Evolutionary conservation across 495 filamentous ascomycete species (phyloP).

Genomic region (Aspergillus sclerotioniger): DNA sequence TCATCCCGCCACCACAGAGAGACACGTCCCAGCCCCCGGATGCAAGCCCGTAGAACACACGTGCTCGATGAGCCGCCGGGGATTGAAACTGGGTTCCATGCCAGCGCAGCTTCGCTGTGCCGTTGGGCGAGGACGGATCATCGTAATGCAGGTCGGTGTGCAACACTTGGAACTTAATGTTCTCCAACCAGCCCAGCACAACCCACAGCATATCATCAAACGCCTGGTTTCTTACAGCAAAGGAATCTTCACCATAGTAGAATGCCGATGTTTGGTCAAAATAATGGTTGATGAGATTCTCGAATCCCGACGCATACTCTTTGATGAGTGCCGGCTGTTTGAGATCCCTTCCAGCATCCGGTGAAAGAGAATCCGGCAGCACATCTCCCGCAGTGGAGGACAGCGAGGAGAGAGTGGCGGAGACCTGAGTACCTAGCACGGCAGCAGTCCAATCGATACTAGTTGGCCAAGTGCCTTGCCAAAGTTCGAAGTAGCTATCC

Average conservation of each 20-base stretch:
- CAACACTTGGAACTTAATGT: conserved; percentile 67
- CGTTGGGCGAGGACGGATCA: conserved; percentile 11
- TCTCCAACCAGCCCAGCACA: conserved; percentile 87
- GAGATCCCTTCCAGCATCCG: conserved; percentile 26
- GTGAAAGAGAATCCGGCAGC: conserved; percentile 15
- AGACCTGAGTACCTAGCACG: conserved; percentile 78
- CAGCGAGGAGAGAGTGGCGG: conserved; percentile 63
- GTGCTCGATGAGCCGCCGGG: conserved; percentile 79
- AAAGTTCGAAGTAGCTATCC: conserved; percentile 68
- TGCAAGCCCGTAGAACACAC: conserved; percentile 87
- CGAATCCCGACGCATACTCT: conserved; percentile 45
- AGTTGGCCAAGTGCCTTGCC: conserved; percentile 79
- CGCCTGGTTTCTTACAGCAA: conserved; percentile 73
- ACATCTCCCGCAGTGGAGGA: conserved; percentile 39
- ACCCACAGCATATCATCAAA: conserved; percentile 99
- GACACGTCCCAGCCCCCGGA: conserved; percentile 75
- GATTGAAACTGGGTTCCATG: conserved; percentile 74
- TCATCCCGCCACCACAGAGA: conserved; percentile 87
- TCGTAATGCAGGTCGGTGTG: conserved; percentile 63
- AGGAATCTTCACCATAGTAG: conserved; percentile 85
- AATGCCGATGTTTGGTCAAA: conserved; percentile 72
- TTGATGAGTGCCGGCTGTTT: conserved; percentile 13
- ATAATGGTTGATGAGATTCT: conserved; percentile 79
- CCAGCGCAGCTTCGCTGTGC: conserved; percentile 45
- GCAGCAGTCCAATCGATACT: conserved; percentile 95